Evolutionary conservation across 2,329 filamentous ascomycete species (phyloP).

Genomic region (Penicillium sp.): DNA sequence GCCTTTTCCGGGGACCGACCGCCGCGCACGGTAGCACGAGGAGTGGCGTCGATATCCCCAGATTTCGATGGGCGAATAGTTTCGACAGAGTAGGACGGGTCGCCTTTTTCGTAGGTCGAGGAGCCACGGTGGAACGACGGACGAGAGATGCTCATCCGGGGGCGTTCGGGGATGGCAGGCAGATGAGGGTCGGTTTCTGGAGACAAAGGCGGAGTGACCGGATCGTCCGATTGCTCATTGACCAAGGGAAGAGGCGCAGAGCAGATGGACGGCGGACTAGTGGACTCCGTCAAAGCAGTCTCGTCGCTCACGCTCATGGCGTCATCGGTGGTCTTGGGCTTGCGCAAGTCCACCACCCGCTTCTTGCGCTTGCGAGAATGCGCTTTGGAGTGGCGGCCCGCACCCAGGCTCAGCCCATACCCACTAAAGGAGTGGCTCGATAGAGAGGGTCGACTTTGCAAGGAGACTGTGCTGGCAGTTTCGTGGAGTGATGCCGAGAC

Average conservation of each 20-base stretch:
- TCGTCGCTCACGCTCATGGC: slow-evolving; percentile 41
- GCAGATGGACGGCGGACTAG: slow-evolving; percentile 44
- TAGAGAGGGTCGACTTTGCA: slow-evolving; percentile 53
- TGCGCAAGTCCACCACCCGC: slow-evolving; percentile 45
- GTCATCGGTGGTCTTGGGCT: slow-evolving; percentile 39
- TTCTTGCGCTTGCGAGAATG: slow-evolving; percentile 44
- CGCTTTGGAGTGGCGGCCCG: slow-evolving; percentile 42
- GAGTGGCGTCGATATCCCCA: slow-evolving; percentile 32
- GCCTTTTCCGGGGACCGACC: slow-evolving; percentile 23
- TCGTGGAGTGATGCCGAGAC: slow-evolving; percentile 67
- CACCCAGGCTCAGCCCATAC: slow-evolving; percentile 37
- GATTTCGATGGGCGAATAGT: slow-evolving; percentile 17
- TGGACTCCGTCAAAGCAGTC: slow-evolving; percentile 38
- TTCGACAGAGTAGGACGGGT: slow-evolving; percentile 24
- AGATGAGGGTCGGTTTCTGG: slow-evolving; percentile 36
- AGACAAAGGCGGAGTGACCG: slow-evolving; percentile 48
- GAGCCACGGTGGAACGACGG: slow-evolving; percentile 21
- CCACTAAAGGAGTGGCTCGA: slow-evolving; percentile 34
- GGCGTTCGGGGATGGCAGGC: slow-evolving; percentile 33
- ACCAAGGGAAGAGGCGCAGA: slow-evolving; percentile 52
- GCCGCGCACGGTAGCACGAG: slow-evolving; percentile 26
- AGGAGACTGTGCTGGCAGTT: slow-evolving; percentile 59
- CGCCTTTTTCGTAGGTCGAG: slow-evolving; percentile 20
- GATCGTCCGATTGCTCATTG: slow-evolving; percentile 55
- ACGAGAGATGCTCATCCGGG: slow-evolving; percentile 27